Evolutionary conservation across 768 basidiomycete species (phyloP).

Genomic region (Dacryopinax spathularia): DNA sequence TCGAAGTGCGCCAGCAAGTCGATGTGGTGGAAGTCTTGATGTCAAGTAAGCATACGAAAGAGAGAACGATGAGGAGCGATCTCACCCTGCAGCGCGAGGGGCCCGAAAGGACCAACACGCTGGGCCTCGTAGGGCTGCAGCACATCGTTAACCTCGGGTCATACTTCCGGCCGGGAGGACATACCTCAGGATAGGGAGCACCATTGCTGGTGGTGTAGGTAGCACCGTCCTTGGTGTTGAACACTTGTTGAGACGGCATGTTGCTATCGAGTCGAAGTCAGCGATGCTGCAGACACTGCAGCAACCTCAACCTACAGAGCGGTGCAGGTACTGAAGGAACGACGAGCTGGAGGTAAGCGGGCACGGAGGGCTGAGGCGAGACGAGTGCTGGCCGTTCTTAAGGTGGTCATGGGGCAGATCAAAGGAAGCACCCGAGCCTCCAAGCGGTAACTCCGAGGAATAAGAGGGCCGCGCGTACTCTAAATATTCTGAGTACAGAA

Average conservation of each 20-base stretch:
- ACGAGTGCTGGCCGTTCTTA: neutral
- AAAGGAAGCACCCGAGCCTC: neutral
- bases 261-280: neutral
- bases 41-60: neutral
- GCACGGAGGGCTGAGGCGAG: neutral
- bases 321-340: neutral
- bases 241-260: constrained; percentile 55
- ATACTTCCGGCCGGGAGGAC: neutral
- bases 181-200: constrained; percentile 32
- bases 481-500: neutral
- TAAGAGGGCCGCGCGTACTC: constrained; percentile 1
- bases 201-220: constrained; percentile 80
- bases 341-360: neutral
- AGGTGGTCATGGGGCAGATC: neutral
- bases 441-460: constrained; percentile 1
- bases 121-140: constrained; percentile 65
- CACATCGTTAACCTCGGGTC: constrained; percentile 22
- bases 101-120: constrained; percentile 57
- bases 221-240: constrained; percentile 39
- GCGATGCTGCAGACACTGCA: neutral
- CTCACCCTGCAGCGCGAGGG: constrained; percentile 77
- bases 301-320: neutral
- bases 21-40: constrained; percentile 70
- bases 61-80: constrained; percentile 6
- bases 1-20: constrained; percentile 71